A percentile compares a stretch with the other conserved stretches of the same genome.
Conservation (phyloP, 2,329 filamentous ascomycete species). For the Colletotrichum costaricense region DNA sequence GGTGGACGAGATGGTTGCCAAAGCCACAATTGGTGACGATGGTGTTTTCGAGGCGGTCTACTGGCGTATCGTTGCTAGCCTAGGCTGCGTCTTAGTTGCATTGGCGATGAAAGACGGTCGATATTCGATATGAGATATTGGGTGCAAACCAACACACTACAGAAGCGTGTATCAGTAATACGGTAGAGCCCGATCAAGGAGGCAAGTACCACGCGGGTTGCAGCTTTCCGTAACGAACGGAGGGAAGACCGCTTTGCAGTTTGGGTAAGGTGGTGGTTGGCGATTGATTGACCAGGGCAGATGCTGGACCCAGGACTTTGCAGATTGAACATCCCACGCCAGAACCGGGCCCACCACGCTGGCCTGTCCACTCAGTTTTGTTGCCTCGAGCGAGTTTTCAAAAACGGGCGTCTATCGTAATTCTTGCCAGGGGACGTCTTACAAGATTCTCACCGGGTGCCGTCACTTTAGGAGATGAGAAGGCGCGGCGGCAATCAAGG, state of each 20-base stretch:
- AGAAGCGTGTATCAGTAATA: background rate
- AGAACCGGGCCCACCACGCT: background rate
- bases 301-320: background rate
- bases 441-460: background rate
- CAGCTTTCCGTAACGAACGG: constrained; percentile 19
- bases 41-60: constrained; percentile 26
- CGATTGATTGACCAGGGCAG: background rate
- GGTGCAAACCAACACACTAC: background rate
- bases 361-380: constrained; percentile 1
- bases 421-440: background rate
- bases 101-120: background rate
- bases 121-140: background rate
- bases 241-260: constrained; percentile 7
- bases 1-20: constrained; percentile 1
- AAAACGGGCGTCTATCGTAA: constrained; percentile 1
- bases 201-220: constrained; percentile 1
- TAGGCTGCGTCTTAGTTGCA: constrained; percentile 9
- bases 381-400: constrained; percentile 9
- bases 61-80: constrained; percentile 11
- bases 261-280: background rate
- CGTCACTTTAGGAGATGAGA: background rate
- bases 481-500: background rate
- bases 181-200: background rate
- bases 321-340: constrained; percentile 22
- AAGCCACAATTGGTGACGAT: constrained; percentile 25